Evolutionary conservation across 2,329 filamentous ascomycete species (phyloP).

Genomic region (Bipolaris gigantea): DNA sequence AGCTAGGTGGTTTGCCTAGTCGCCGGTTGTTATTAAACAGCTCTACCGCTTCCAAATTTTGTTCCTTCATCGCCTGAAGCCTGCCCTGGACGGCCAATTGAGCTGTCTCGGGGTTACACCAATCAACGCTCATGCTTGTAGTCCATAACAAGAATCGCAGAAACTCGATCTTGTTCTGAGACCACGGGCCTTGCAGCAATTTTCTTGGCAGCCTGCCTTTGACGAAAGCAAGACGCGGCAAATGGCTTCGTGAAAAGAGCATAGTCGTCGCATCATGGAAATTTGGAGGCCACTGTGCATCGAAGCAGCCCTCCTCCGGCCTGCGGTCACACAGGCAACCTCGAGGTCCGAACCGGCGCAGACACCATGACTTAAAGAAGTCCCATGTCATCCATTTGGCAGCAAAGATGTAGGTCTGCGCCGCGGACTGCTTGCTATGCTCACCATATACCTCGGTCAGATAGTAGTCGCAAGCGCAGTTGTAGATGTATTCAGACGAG

Average conservation of each 20-base stretch:
- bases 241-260: slow-evolving; percentile 34
- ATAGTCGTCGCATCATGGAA: slow-evolving; percentile 35
- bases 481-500: slow-evolving; percentile 30
- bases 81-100: slow-evolving; percentile 21
- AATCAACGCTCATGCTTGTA: slow-evolving; percentile 38
- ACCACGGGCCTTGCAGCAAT: slow-evolving; percentile 34
- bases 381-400: slow-evolving; percentile 42
- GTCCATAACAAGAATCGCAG: slow-evolving; percentile 37
- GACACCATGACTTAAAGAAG: slow-evolving; percentile 31
- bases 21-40: slow-evolving; percentile 40
- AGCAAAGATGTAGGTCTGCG: slow-evolving; percentile 34
- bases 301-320: slow-evolving; percentile 28
- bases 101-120: slow-evolving; percentile 21
- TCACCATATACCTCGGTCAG: slow-evolving; percentile 17
- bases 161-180: slow-evolving; percentile 32
- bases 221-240: slow-evolving; percentile 30
- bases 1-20: slow-evolving; percentile 28
- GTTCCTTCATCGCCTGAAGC: slow-evolving; percentile 29
- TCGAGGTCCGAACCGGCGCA: slow-evolving; percentile 19
- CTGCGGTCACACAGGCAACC: slow-evolving; percentile 33
- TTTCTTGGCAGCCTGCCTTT: slow-evolving; percentile 37
- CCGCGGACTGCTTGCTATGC: slow-evolving; percentile 17
- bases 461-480: slow-evolving; percentile 28
- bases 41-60: slow-evolving; percentile 38
- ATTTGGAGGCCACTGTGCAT: slow-evolving; percentile 36